phyloP scores from a whole-genome alignment of 306 rosid species.

The Herpetospermum pedunculosum region DNA sequence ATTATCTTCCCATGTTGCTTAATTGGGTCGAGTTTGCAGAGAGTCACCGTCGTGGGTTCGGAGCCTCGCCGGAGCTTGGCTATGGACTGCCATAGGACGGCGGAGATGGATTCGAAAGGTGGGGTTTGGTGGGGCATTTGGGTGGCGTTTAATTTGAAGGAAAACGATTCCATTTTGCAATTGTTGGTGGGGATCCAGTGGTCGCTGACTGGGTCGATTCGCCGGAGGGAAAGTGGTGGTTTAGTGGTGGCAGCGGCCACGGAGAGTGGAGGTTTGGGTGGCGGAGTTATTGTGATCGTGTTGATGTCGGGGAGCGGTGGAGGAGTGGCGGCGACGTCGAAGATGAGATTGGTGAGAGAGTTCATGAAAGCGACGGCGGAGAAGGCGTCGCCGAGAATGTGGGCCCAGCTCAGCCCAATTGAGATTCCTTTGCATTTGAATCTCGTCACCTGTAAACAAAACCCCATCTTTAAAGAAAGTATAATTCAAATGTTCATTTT shows the following conservation, averaged over 20 bases:
- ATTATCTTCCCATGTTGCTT: conserved; percentile 12
- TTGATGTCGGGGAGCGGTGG: conserved; percentile 22
- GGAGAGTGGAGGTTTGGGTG: not conserved
- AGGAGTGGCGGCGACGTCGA: conserved; percentile 11
- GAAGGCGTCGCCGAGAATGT: conserved; percentile 51
- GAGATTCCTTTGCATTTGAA: conserved; percentile 69
- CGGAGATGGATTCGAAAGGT: conserved; percentile 54
- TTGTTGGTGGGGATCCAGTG: conserved; percentile 51
- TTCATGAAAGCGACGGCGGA: conserved; percentile 43
- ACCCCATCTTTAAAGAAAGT: no score
- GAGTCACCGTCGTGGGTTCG: conserved; percentile 42
- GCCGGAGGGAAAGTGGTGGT: conserved; percentile 31
- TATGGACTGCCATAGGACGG: conserved; percentile 49
- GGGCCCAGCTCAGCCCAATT: conserved; percentile 81
- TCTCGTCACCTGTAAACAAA: conserved; percentile 32
- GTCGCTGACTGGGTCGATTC: conserved; percentile 62
- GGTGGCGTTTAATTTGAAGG: conserved; percentile 33
- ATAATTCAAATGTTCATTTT: no score
- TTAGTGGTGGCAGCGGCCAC: conserved; percentile 1
- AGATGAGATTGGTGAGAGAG: conserved; percentile 18
- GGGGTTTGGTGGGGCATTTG: conserved; percentile 25
- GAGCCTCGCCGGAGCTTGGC: conserved; percentile 31
- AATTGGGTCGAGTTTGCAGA: conserved; percentile 26
- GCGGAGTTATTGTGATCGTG: not conserved
- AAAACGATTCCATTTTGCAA: conserved; percentile 55